Evolutionary conservation across 2,329 filamentous ascomycete species (phyloP), one percentile per base, ranked within the genome.

Genomic region (Teratosphaeria pseudoeucalypti): DNA sequence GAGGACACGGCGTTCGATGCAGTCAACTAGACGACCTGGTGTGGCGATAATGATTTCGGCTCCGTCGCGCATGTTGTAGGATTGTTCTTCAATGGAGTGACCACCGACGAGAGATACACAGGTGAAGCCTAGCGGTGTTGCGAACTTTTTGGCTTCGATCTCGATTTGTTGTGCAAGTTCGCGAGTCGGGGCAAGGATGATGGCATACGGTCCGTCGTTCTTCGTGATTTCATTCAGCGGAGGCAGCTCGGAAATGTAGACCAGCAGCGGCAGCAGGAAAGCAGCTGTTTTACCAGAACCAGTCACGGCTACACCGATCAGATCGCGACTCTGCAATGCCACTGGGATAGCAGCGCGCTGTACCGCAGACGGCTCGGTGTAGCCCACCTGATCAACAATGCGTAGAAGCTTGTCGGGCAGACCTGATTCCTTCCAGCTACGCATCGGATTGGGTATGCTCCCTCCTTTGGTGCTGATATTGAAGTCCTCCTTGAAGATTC

Each of bases 401-500:
- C 92, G 84, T 62, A 97, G 81, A 57, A 99, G 76, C 1, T 85
- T 82, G 61, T 83, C 81, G 2, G 94, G 92, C 47, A 99, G 79
- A 6, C 81, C 81, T 3, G 92, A 95, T 74, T 99, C 94, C 54
- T 82, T 72, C 94, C 94, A 99, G 66, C 81, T 90, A 56, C 94
- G 90, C 92, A 99, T 97, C 0, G 94, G 94, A 68, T 97, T 92
- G 0, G 94, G 94, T 59, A 97, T 90, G 29, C 82, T 82, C 52
- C 92, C 92, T 60, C 94, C 94, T 74, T 96, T 97, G 9, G 91
- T 96, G 49, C 87, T 82, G 72, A 99, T 99, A 67, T 94, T 95
- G 77, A 96, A 97, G 75, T 99, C 92, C 74, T 97, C 94, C 76
- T 97, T 99, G 85, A 99, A 96, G 68, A 99, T 97, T 71, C 94